Conservation (phyloP, 176 grass and related monocot species). For the Oryza glaberrima region DNA sequence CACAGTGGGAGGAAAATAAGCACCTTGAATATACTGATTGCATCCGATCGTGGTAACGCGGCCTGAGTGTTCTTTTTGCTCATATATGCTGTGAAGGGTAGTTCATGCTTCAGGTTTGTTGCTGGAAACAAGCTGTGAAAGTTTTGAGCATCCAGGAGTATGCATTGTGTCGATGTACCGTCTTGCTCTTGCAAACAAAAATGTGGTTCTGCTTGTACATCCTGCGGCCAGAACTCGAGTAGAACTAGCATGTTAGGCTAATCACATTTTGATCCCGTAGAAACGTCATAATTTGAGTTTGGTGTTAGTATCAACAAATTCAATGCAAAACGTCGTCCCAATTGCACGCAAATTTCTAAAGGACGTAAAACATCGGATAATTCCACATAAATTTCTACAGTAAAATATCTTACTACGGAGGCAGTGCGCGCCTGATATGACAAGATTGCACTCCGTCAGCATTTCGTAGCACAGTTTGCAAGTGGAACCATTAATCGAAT, state of each 20-base stretch:
- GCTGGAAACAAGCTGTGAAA: not conserved
- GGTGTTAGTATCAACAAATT: too few species aligned
- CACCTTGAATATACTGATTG: constrained; percentile 31
- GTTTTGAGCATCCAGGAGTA: not conserved
- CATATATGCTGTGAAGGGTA: not conserved
- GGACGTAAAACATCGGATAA: not conserved
- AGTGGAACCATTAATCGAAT: constrained; percentile 18
- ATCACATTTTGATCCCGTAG: too few species aligned
- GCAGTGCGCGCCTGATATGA: not conserved
- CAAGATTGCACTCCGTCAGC: not conserved
- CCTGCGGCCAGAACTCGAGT: not conserved
- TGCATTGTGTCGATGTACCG: too few species aligned
- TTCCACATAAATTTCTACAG: not conserved
- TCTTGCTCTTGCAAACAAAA: not conserved
- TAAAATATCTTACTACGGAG: not conserved
- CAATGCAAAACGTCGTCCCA: not conserved
- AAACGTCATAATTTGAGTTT: not conserved
- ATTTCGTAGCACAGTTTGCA: not conserved
- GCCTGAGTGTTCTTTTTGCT: not conserved
- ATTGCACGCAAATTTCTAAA: not conserved
- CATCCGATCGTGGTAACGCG: not conserved
- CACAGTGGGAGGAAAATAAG: constrained; percentile 50
- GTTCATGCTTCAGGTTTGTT: not conserved
- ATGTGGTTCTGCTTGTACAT: not conserved
- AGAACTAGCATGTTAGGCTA: too few species aligned